A percentile compares a stretch with the other conserved stretches of the same genome.
phyloP scores from a whole-genome alignment of 2,329 filamentous ascomycete species.

The Botryotinia narcissicola region DNA sequence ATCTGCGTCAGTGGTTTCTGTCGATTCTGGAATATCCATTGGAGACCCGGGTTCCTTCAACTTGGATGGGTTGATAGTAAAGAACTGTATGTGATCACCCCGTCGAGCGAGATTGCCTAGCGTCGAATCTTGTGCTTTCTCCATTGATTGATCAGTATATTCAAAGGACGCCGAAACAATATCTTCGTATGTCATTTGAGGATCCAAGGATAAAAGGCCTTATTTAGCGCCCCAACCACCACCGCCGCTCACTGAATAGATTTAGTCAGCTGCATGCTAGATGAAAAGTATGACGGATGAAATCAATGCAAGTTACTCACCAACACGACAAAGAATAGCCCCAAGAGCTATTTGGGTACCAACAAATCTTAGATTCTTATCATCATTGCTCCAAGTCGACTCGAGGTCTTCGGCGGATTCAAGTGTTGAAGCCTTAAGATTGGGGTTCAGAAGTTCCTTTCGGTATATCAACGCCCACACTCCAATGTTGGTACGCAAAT shows the following conservation, averaged over 20 bases:
- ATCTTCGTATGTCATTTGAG: constrained; percentile 55
- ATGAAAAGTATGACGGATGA: constrained; percentile 19
- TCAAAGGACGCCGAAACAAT: constrained; percentile 53
- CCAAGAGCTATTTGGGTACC: constrained; percentile 29
- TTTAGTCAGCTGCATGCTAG: constrained; percentile 5
- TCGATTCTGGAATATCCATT: background rate
- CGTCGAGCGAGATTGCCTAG: constrained; percentile 58
- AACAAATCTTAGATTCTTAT: constrained; percentile 23
- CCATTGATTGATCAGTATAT: constrained; percentile 41
- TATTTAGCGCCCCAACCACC: constrained; percentile 83
- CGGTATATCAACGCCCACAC: constrained; percentile 74
- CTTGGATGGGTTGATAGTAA: constrained; percentile 43
- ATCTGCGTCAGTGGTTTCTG: background rate
- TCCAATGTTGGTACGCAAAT: constrained; percentile 48
- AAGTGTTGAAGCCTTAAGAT: background rate
- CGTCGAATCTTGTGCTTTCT: constrained; percentile 38
- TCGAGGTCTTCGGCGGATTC: background rate
- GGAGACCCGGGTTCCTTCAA: background rate
- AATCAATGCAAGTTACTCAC: constrained; percentile 27
- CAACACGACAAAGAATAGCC: constrained; percentile 35
- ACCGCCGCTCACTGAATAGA: constrained; percentile 65
- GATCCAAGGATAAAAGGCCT: constrained; percentile 75
- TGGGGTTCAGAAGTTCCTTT: constrained; percentile 26
- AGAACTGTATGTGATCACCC: constrained; percentile 67
- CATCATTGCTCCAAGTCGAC: constrained; percentile 6